Evolutionary conservation across 352 stramenopile species (phyloP).

Genomic region (Pythium pyrilobum): DNA sequence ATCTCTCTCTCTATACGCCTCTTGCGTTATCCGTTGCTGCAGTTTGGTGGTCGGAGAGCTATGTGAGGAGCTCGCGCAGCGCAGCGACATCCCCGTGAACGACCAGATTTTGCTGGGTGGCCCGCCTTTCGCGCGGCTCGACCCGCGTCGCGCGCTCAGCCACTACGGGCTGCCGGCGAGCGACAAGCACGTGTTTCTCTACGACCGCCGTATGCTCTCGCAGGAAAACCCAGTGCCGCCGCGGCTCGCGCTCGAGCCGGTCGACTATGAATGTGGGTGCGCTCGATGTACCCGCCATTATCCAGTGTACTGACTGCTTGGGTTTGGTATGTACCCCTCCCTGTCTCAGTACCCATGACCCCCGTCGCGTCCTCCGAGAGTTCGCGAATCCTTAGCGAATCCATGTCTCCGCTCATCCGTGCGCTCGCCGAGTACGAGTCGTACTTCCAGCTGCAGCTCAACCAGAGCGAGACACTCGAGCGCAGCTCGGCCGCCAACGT

Average conservation of each 20-base stretch:
- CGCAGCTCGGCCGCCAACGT: slow-evolving; percentile 51
- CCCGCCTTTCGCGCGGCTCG: slow-evolving; percentile 68
- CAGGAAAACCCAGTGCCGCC: slow-evolving; percentile 41
- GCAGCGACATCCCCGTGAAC: slow-evolving; percentile 47
- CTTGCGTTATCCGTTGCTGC: background rate
- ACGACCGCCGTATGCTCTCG: slow-evolving; percentile 76
- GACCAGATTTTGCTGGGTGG: slow-evolving; percentile 83
- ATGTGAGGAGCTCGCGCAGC: slow-evolving; percentile 46
- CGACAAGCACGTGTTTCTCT: slow-evolving; percentile 74
- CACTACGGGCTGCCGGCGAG: slow-evolving; percentile 56
- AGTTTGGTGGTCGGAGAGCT: slow-evolving; percentile 70
- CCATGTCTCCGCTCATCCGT: slow-evolving; percentile 68
- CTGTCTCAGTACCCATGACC: slow-evolving; percentile 42
- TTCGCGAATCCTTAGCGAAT: slow-evolving; percentile 69
- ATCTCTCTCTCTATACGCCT: background rate
- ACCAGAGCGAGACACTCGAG: slow-evolving; percentile 60
- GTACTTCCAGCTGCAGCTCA: slow-evolving; percentile 73
- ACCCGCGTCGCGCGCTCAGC: slow-evolving; percentile 60
- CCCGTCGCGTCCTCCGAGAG: slow-evolving; percentile 56
- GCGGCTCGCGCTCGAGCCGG: slow-evolving; percentile 31
- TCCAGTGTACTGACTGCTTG: background rate
- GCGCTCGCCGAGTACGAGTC: slow-evolving; percentile 78
- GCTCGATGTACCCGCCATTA: background rate
- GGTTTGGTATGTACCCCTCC: background rate
- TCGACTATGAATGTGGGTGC: slow-evolving; percentile 32